Percentiles rank a stretch among this genome's conserved stretches.
Conservation (phyloP, 2,329 filamentous ascomycete genomes). For the Dothiorella sarmentorum region DNA sequence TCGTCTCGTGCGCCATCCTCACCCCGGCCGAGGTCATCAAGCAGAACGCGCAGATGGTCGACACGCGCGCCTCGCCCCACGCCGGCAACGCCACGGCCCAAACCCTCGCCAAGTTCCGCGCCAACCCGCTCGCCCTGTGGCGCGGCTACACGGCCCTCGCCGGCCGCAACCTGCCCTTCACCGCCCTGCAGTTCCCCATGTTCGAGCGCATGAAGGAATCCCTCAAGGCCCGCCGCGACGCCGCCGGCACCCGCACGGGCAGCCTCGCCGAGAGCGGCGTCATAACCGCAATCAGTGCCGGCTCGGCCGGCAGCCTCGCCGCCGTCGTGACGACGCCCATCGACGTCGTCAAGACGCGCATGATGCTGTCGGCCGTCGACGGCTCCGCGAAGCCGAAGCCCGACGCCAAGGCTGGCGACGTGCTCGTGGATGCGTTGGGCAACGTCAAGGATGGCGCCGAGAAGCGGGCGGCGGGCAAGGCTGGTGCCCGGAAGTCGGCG, state of each 20-base stretch:
- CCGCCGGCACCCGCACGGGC: constrained; percentile 35
- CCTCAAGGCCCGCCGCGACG: constrained; percentile 48
- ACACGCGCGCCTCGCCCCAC: constrained; percentile 32
- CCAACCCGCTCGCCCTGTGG: constrained; percentile 55
- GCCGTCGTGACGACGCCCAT: constrained; percentile 83
- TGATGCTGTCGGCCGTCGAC: constrained; percentile 65
- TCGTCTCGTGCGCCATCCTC: constrained; percentile 80
- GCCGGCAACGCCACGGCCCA: constrained; percentile 49
- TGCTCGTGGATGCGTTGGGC: constrained; percentile 11
- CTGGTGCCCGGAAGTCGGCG: constrained; percentile 26
- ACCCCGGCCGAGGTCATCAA: constrained; percentile 90
- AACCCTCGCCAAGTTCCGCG: constrained; percentile 56
- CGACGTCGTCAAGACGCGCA: constrained; percentile 84
- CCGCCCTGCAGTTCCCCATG: constrained; percentile 81
- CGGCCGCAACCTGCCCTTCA: constrained; percentile 81
- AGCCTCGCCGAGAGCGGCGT: constrained; percentile 62
- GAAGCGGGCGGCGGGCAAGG: background rate
- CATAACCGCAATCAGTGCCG: constrained; percentile 72
- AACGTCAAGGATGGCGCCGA: background rate
- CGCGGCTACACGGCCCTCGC: constrained; percentile 78
- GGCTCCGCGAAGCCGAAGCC: constrained; percentile 22
- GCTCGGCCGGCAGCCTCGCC: constrained; percentile 68
- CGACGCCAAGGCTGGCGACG: background rate
- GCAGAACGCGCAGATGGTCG: constrained; percentile 86
- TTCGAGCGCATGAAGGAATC: constrained; percentile 67